A percentile compares a stretch with the other conserved stretches of the same genome.
These are phyloP conservation scores for Arthrobotrys musiformis DNA, from an alignment of 2,329 filamentous ascomycete genomes.

Conservation along the genomic window DNA sequence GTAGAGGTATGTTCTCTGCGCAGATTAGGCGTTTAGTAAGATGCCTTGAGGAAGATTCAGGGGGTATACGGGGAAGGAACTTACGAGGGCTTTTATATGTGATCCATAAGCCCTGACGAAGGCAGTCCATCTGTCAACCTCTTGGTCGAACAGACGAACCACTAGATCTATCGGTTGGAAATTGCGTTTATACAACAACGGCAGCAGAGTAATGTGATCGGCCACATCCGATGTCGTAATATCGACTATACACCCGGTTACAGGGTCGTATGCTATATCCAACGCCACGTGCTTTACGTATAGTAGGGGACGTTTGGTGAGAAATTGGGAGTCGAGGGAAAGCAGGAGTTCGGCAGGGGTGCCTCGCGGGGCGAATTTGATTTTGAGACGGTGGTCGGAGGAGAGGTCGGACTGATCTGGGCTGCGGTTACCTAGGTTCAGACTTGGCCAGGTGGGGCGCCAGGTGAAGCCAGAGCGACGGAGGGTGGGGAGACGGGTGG, in stretches of 20 bases:
- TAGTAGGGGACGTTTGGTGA: conserved; percentile 44
- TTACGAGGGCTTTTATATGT: conserved; percentile 50
- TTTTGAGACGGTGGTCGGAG: conserved; percentile 50
- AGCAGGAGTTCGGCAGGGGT: conserved; percentile 37
- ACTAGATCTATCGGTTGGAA: conserved; percentile 53
- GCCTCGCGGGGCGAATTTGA: conserved; percentile 39
- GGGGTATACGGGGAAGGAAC: background rate
- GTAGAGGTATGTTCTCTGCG: conserved; percentile 50
- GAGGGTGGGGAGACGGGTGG: conserved; percentile 46
- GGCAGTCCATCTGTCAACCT: conserved; percentile 45
- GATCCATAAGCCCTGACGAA: conserved; percentile 48
- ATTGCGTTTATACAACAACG: conserved; percentile 48
- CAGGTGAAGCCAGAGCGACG: conserved; percentile 50
- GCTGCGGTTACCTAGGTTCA: conserved; percentile 18
- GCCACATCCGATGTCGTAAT: conserved; percentile 51
- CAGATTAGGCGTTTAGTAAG: background rate
- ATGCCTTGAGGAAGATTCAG: background rate
- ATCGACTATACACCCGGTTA: conserved; percentile 35
- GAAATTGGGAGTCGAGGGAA: conserved; percentile 39
- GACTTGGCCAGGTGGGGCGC: conserved; percentile 47
- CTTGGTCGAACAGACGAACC: conserved; percentile 46
- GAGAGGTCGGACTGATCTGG: conserved; percentile 31
- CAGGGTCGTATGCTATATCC: conserved; percentile 40
- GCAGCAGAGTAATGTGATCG: conserved; percentile 46
- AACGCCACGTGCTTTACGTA: conserved; percentile 44